phyloP scores from a whole-genome alignment of 768 basidiomycete genomes.

The Collybiopsis luxurians region DNA sequence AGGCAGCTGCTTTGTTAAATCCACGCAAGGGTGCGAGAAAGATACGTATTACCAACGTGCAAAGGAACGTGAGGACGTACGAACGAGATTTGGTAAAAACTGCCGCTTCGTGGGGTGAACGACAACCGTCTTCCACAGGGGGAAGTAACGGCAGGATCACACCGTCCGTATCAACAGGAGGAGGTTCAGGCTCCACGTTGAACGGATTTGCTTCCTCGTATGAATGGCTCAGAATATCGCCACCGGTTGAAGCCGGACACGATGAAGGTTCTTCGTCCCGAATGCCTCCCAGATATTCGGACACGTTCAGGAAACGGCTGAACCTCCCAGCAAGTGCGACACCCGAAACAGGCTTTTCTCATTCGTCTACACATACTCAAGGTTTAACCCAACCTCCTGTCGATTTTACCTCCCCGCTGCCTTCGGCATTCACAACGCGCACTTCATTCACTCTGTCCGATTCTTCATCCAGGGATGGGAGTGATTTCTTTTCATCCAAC shows the following conservation, averaged over 20 bases:
- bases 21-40: constrained; percentile 74
- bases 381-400: too few species aligned
- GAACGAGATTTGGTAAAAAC: constrained; percentile 79
- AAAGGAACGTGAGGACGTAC: constrained; percentile 85
- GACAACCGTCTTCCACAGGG: background rate
- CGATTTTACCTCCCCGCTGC: constrained; percentile 23
- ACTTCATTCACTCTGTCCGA: background rate
- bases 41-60: constrained; percentile 72
- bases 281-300: constrained; percentile 67
- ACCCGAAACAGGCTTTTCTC: constrained; percentile 40
- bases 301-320: constrained; percentile 76
- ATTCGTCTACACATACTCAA: background rate
- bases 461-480: background rate
- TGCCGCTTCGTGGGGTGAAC: constrained; percentile 41
- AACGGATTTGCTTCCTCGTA: constrained; percentile 53
- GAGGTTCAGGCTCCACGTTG: constrained; percentile 23
- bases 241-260: constrained; percentile 45
- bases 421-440: background rate
- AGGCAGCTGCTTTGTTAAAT: too few species aligned
- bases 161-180: background rate
- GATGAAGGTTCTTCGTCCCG: constrained; percentile 1
- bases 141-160: constrained; percentile 2
- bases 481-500: background rate
- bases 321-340: constrained; percentile 59
- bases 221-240: constrained; percentile 77